A percentile compares a stretch with the other conserved stretches of the same genome.
Conservation (phyloP, 2,329 filamentous ascomycete genomes). For the Pseudocercospora ulei region DNA sequence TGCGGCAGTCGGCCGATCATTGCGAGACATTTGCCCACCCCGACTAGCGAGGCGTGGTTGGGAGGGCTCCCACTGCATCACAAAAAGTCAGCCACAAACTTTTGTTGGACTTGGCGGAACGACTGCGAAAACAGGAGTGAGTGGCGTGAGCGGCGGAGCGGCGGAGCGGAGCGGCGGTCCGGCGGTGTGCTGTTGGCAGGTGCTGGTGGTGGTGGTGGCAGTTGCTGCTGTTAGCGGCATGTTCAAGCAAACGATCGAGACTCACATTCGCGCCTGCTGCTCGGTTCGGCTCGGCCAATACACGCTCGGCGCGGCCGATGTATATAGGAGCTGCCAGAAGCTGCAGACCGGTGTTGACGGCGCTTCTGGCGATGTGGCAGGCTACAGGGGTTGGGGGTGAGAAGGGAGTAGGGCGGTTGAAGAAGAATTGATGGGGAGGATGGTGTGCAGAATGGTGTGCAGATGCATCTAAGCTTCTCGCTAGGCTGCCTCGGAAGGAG, state of each 20-base stretch:
- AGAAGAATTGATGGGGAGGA: too few relatives aligned
- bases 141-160: slow-evolving; percentile 7
- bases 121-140: slow-evolving; percentile 2
- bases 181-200: not conserved
- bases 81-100: slow-evolving; percentile 15
- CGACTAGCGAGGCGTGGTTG: slow-evolving; percentile 16
- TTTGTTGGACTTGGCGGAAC: slow-evolving; percentile 7
- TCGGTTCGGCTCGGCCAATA: not conserved
- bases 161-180: slow-evolving; percentile 3
- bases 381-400: too few relatives aligned
- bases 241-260: slow-evolving; percentile 4
- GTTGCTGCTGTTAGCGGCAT: not conserved
- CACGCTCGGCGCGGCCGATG: not conserved
- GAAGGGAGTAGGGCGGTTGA: too few relatives aligned
- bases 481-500: too few relatives aligned
- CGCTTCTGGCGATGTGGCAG: too few relatives aligned
- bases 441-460: too few relatives aligned
- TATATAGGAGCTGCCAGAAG: not conserved
- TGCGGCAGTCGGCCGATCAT: slow-evolving; percentile 17
- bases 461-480: too few relatives aligned
- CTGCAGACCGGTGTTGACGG: too few relatives aligned
- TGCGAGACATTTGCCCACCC: slow-evolving; percentile 22
- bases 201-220: not conserved
- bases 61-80: slow-evolving; percentile 17
- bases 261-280: slow-evolving; percentile 12